Conservation (phyloP, 257 asterid species). For the Solanum medicagineum region DNA sequence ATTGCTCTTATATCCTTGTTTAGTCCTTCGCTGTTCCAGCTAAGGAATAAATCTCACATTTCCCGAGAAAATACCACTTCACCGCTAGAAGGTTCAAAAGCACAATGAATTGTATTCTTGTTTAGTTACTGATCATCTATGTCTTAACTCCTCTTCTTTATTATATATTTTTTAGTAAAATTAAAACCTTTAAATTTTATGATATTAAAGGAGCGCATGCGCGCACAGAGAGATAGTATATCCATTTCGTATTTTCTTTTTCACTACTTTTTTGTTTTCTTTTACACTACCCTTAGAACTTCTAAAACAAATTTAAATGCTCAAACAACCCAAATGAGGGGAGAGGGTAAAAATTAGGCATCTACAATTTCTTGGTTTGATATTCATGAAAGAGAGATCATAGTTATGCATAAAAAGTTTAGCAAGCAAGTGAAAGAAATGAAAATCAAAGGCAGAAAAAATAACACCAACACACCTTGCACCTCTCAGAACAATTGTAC, state of each 20-base stretch:
- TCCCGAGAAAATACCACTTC: not conserved
- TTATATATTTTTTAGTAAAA: too few relatives aligned
- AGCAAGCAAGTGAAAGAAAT: not conserved
- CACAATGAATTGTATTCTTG: not conserved
- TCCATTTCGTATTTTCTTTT: not conserved
- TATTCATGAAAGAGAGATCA: not conserved
- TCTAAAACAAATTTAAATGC: not conserved
- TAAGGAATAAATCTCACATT: not conserved
- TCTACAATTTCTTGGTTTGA: not conserved
- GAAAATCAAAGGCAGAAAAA: not conserved
- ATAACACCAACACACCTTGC: constrained; percentile 49
- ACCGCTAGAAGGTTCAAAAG: not conserved
- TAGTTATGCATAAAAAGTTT: not conserved
- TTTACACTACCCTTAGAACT: not conserved
- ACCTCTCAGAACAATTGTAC: constrained; percentile 89
- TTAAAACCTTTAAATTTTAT: not conserved
- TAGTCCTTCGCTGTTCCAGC: not conserved
- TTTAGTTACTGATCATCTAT: not conserved
- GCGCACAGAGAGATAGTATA: not conserved
- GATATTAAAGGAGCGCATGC: not conserved
- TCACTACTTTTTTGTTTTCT: not conserved
- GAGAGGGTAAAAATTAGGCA: not conserved
- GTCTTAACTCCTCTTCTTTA: not conserved
- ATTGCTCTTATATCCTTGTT: not conserved
- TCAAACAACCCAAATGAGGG: not conserved